Base-by-base conservation (phyloP, 345 rosid species). In the Schrenkiella parvula region DNA sequence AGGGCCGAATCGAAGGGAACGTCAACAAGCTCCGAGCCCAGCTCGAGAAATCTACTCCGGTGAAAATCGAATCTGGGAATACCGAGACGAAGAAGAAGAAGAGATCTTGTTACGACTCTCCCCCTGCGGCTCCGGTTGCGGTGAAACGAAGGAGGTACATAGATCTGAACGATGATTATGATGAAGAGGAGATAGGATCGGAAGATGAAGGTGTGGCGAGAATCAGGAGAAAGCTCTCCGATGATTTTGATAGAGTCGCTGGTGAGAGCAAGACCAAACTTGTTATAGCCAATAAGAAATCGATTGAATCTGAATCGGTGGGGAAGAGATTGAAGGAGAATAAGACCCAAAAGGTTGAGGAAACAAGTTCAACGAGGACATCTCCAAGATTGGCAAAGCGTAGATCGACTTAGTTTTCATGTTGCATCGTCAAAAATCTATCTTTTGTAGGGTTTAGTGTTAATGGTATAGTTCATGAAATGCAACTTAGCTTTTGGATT, bases 1-100 rank as follows among this genome's bases (percentile, higher is more conserved):
- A 91, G 18, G 97, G 98, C 29, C 85, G 91, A 4, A 93, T 93
- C 46, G 98, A 93, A 53, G 98, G 98, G 14, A 88, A 77, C 29
- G 68, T 84, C 50, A 44, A 74, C 35, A 83, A 79, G 59, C 92
- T 93, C 44, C 84, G 86, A 0, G 80, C 75, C 10, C 83, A 84
- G 70, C 83, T 82, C 1, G 90, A 76, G 57, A 55, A 68, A 10
- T 70, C 71, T 12, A 68, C 18, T 39, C 78, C 65, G 9, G 44
- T 21, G 4, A 66, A 68, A 17, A 13, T 10, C 42, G 57, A 15
- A 2, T 41, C 51, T 35, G 39, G 0, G 0, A 14, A 1, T 3
- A 19, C 13, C 4, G 15, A 31, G 22, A 52, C 35, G 42, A 71
- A 44, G 34, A 71, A 37, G 44, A 64, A 44, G 48, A 82, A 75